Base-by-base conservation (phyloP, 805 yeast species). In the Torulaspora indica region DNA sequence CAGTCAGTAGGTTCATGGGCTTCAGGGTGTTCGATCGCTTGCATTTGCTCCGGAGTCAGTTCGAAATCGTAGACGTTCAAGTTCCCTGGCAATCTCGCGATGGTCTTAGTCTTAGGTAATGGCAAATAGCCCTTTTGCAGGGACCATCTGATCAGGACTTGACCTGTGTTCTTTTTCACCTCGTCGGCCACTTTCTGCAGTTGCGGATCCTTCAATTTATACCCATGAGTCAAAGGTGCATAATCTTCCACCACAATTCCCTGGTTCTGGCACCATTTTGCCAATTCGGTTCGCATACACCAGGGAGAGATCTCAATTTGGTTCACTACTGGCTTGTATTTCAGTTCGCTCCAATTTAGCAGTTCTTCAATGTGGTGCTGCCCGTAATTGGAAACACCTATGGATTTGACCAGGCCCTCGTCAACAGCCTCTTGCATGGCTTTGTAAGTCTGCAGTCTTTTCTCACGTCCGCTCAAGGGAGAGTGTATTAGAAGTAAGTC, bases 301-400 rank as follows among this genome's bases (percentile, higher is more conserved):
- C 93, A 85, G 15, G 93, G 95, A 47, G 87, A 85, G 40, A 86
- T 73, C 63, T 86, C 95, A 57, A 87, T 77, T 61, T 88, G 95
- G 62, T 87, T 82, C 33, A 85, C 82, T 0, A 81, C 86, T 0
- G 95, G 90, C 48, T 72, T 72, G 49, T 75, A 58, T 47, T 64
- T 73, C 48, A 77, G 57, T 1, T 71, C 77, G 3, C 73, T 73
- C 82, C 85, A 79, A 2, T 59, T 53, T 34, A 82, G 67, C 35
- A 85, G 64, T 58, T 82, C 83, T 46, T 79, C 74, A 18, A 85
- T 60, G 58, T 81, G 87, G 4, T 63, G 66, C 12, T 63, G 57
- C 37, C 87, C 86, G 56, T 73, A 85, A 66, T 85, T 85, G 7
- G 95, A 85, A 12, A 86, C 90, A 38, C 95, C 95, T 45, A 86